These are phyloP conservation scores for Cytospora leucostoma DNA, from an alignment of 2,329 filamentous ascomycete genomes.

Conservation along the genomic window DNA sequence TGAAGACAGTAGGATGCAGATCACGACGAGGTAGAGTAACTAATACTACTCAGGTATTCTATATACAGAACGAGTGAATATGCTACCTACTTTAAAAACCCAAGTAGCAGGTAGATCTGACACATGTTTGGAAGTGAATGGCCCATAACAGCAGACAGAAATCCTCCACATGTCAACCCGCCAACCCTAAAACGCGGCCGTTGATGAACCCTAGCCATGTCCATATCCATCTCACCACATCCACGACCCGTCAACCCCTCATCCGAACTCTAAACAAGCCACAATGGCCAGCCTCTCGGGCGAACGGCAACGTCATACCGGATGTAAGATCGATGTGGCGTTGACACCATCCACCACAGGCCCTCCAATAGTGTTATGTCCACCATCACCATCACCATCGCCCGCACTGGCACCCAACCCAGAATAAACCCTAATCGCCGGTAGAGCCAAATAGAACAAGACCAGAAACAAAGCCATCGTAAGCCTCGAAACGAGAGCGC, in stretches of 20 bases:
- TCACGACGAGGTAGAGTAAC: too few species aligned
- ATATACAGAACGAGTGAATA: too few species aligned
- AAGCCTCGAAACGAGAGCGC: constrained; percentile 26
- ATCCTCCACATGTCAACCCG: not conserved
- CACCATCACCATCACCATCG: not conserved
- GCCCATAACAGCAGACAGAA: too few species aligned
- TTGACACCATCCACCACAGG: not conserved
- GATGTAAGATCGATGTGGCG: not conserved
- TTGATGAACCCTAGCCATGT: too few species aligned
- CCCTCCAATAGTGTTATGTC: not conserved
- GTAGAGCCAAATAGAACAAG: constrained; percentile 22
- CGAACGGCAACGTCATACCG: not conserved
- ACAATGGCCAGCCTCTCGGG: not conserved
- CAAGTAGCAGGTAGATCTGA: too few species aligned
- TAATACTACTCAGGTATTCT: too few species aligned
- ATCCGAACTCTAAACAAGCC: not conserved
- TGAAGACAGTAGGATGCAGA: too few species aligned
- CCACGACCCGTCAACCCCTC: not conserved
- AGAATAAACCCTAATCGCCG: not conserved
- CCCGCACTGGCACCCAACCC: not conserved
- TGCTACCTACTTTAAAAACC: too few species aligned
- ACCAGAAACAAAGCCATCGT: constrained; percentile 26
- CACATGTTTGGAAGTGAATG: too few species aligned
- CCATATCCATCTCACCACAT: too few species aligned
- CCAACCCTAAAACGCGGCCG: not conserved